A percentile compares a stretch with the other conserved stretches of the same genome.
Conservation (phyloP, 306 rosid species). For the Vigna angularis region DNA sequence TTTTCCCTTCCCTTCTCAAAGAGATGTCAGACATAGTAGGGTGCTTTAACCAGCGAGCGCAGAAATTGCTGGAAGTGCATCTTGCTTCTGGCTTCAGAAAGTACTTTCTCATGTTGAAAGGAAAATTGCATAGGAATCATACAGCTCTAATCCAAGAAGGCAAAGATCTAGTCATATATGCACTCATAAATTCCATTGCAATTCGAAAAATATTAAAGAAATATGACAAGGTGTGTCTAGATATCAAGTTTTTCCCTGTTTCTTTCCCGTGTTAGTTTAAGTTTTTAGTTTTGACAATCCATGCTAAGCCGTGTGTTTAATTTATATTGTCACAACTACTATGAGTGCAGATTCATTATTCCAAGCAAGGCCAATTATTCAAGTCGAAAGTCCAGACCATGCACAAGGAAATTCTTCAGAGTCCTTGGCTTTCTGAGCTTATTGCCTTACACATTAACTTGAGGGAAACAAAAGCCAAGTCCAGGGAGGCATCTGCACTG, state of each 20-base stretch:
- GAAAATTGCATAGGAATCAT: slow-evolving; percentile 54
- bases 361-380: slow-evolving; percentile 94
- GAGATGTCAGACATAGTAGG: slow-evolving; percentile 89
- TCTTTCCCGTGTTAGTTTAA: background rate
- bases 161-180: slow-evolving; percentile 81
- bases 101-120: slow-evolving; percentile 71
- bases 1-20: slow-evolving; percentile 85
- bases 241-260: background rate
- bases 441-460: slow-evolving; percentile 87
- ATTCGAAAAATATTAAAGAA: slow-evolving; percentile 86
- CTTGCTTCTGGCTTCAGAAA: slow-evolving; percentile 83
- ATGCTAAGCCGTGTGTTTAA: background rate
- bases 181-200: slow-evolving; percentile 82
- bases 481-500: slow-evolving; percentile 48
- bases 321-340: slow-evolving; percentile 10
- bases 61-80: slow-evolving; percentile 72
- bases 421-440: slow-evolving; percentile 93
- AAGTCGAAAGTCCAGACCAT: slow-evolving; percentile 82
- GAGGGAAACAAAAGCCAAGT: slow-evolving; percentile 56
- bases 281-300: slow-evolving; percentile 2
- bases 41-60: slow-evolving; percentile 83
- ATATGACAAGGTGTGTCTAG: slow-evolving; percentile 76
- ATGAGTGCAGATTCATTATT: slow-evolving; percentile 78
- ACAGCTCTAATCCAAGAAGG: slow-evolving; percentile 67
- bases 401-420: slow-evolving; percentile 92